Conservation (phyloP, 2,329 filamentous ascomycete genomes). For the Fusarium newnesense region DNA sequence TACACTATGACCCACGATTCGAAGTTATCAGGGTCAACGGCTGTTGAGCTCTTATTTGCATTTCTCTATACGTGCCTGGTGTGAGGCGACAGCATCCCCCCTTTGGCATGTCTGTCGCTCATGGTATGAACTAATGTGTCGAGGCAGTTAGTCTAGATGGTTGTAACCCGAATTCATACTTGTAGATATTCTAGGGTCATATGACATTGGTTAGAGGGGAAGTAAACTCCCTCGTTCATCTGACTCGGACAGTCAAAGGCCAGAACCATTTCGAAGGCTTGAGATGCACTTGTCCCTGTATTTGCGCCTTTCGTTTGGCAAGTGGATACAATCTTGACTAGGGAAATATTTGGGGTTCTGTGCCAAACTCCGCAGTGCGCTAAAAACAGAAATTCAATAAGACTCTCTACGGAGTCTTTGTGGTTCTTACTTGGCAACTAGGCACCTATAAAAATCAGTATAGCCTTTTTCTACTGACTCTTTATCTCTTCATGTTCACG, state of each 20-base stretch:
- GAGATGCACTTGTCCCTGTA: background rate
- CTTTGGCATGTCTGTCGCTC: background rate
- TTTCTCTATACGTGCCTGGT: background rate
- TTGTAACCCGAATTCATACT: background rate
- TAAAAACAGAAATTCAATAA: background rate
- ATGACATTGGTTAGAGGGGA: background rate
- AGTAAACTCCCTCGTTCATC: background rate
- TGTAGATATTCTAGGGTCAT: background rate
- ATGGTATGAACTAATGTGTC: background rate
- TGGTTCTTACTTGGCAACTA: background rate
- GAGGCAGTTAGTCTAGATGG: background rate
- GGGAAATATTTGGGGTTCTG: background rate
- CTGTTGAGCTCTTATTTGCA: background rate
- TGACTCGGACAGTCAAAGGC: background rate
- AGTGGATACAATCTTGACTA: conserved; percentile 6
- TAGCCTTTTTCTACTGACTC: background rate
- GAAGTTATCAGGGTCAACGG: background rate
- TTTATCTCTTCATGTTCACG: background rate
- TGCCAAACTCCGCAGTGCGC: background rate
- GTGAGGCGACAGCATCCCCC: background rate
- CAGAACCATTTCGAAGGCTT: conserved; percentile 12
- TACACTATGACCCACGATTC: background rate
- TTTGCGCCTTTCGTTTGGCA: conserved; percentile 12
- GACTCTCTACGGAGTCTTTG: background rate
- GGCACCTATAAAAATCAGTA: background rate